Evolutionary conservation across 2,329 filamentous ascomycete genomes (phyloP), one percentile per base, ranked within the genome.

Genomic region (Phymatotrichopsis omnivora): DNA sequence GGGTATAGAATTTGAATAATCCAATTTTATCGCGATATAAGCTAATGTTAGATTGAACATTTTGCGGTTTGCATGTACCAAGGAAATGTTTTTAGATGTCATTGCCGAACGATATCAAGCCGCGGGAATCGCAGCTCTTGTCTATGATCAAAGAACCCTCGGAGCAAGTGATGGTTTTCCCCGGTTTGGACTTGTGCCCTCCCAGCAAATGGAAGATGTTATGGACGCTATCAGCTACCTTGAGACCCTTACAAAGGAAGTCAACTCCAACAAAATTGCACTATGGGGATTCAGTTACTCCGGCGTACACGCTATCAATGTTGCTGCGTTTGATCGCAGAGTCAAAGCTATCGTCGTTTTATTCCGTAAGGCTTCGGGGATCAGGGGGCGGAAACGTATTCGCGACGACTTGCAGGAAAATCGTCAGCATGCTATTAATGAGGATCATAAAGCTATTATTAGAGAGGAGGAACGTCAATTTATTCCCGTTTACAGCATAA

Each of bases 211-310:
- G 5, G 54, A 57, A 20, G 64, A 67, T 49, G 57, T 56, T 27
- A 55, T 52, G 28, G 62, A 63, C 31, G 61, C 61, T 56, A 65
- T 74, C 47, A 69, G 70, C 3, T 66, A 62, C 19, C 63, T 73
- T 45, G 68, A 68, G 59, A 59, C 67, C 5, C 48, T 65, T 10
- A 64, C 63, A 2, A 63, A 67, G 36, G 33, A 27, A 24, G 61
- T 68, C 2, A 59, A 62, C 29, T 39, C 56, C 0, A 30, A 49
- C 1, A 55, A 55, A 7, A 57, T 62, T n/a, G 56, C 45, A 1
- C 45, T 52, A 34, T 62, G 60, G 60, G 62, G 62, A n/a, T 60
- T 54, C 34, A 62, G 58, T 3, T 58, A 61, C 25, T 55, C 56
- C 7, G 61, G 52, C 20, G 57, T 51, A 23, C 50, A 61, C 12